Percentiles rank a stretch among this genome's conserved stretches.
Conservation (phyloP, 805 yeast species). For the Cyberlindnera veronae region DNA sequence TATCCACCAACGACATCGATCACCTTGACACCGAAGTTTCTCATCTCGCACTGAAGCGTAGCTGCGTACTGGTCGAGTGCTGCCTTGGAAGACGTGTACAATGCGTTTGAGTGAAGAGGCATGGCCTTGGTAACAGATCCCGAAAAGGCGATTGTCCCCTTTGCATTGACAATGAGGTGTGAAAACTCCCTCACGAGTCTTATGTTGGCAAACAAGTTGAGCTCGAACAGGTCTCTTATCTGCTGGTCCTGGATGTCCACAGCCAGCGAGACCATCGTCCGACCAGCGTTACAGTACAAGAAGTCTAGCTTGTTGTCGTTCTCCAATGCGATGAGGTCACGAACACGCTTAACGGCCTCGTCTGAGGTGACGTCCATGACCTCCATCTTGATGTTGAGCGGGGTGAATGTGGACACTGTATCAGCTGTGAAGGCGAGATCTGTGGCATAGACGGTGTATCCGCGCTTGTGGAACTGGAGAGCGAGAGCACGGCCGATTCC, state of each 20-base stretch:
- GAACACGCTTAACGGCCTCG: slow-evolving; percentile 28
- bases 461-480: slow-evolving; percentile 40
- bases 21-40: slow-evolving; percentile 40
- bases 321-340: slow-evolving; percentile 23
- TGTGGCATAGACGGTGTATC: slow-evolving; percentile 37
- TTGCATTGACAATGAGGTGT: slow-evolving; percentile 32
- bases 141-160: slow-evolving; percentile 40
- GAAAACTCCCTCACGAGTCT: slow-evolving; percentile 35
- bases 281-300: slow-evolving; percentile 43
- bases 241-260: slow-evolving; percentile 32
- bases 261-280: slow-evolving; percentile 28
- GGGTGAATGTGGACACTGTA: slow-evolving; percentile 24
- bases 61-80: slow-evolving; percentile 41
- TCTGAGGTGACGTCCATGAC: slow-evolving; percentile 34
- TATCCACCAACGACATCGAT: slow-evolving; percentile 41
- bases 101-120: slow-evolving; percentile 36
- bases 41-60: slow-evolving; percentile 36
- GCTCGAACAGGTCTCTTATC: slow-evolving; percentile 26
- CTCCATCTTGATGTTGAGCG: slow-evolving; percentile 6
- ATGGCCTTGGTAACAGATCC: slow-evolving; percentile 36
- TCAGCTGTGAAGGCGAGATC: slow-evolving; percentile 31
- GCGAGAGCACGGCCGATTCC: slow-evolving; percentile 55
- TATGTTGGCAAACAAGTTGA: slow-evolving; percentile 40
- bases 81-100: slow-evolving; percentile 40
- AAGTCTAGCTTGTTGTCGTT: slow-evolving; percentile 34